Percentiles rank a stretch among this genome's conserved stretches.
Conservation (phyloP, 169 alveolate genomes). For the Eimeria maxima region DNA sequence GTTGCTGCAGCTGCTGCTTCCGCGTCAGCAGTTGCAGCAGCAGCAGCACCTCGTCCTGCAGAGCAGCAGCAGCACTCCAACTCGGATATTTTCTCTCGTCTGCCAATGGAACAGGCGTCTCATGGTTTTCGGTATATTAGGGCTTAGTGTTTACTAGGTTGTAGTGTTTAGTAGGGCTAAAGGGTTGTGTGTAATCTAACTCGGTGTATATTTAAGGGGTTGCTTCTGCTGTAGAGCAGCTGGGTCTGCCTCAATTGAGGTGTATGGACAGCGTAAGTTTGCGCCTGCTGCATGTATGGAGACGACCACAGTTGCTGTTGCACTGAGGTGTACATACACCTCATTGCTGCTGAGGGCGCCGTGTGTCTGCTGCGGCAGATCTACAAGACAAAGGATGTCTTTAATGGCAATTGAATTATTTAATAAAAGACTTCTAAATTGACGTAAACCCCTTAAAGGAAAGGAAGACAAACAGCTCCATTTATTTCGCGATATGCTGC, state of each 20-base stretch:
- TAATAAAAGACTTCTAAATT: neutral
- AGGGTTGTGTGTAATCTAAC: neutral
- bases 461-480: neutral
- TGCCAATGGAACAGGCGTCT: too few relatives aligned
- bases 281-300: conserved; percentile 9
- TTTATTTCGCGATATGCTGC: neutral
- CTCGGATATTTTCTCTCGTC: too few relatives aligned
- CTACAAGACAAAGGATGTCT: neutral
- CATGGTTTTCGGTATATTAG: too few relatives aligned
- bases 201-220: neutral
- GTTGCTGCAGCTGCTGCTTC: conserved; percentile 15
- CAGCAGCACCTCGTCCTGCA: too few relatives aligned
- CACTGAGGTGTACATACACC: conserved; percentile 31
- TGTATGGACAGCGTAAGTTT: neutral
- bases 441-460: neutral
- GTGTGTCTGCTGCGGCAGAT: conserved; percentile 8
- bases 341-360: conserved; percentile 6
- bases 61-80: neutral
- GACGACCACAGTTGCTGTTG: neutral
- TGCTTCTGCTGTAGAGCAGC: neutral
- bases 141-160: neutral
- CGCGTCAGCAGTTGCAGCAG: too few relatives aligned
- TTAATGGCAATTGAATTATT: neutral
- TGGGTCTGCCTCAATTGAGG: neutral
- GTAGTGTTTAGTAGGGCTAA: neutral